Evolutionary conservation across 2,329 filamentous ascomycete species (phyloP).

Genomic region (Trichoderma aggressivum): DNA sequence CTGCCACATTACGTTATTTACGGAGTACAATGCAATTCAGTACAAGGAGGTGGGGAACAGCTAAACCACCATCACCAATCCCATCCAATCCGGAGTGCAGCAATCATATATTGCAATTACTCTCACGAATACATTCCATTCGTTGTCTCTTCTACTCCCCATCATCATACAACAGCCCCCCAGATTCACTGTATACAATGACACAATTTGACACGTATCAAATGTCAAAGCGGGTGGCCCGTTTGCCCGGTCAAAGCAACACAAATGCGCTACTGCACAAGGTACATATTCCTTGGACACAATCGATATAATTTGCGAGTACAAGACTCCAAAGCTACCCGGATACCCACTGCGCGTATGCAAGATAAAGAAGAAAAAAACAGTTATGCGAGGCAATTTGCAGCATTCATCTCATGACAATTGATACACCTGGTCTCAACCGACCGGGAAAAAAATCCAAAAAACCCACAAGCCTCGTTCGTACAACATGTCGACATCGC

Average conservation of each 20-base stretch:
- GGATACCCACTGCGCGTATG: constrained; percentile 16
- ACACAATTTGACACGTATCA: not conserved
- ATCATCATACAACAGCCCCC: not conserved
- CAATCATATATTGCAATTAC: not conserved
- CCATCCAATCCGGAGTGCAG: not conserved
- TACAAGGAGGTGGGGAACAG: not conserved
- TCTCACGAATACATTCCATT: not conserved
- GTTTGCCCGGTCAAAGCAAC: not conserved
- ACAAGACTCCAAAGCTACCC: constrained; percentile 6
- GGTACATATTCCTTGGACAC: not conserved
- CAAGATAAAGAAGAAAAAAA: constrained; percentile 7
- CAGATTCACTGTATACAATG: not conserved
- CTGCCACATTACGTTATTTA: not conserved
- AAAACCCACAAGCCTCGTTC: constrained; percentile 3
- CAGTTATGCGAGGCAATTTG: constrained; percentile 13
- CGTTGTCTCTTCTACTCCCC: not conserved
- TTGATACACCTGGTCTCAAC: not conserved
- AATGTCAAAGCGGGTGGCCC: not conserved
- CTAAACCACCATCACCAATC: not conserved
- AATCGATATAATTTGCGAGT: constrained; percentile 14
- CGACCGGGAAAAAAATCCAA: not conserved
- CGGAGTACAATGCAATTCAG: not conserved
- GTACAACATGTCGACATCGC: not conserved
- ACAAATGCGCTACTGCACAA: constrained; percentile 6
- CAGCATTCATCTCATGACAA: constrained; percentile 8